Conservation (phyloP, 2,329 filamentous ascomycete genomes). For the Xylariaceae sp. region DNA sequence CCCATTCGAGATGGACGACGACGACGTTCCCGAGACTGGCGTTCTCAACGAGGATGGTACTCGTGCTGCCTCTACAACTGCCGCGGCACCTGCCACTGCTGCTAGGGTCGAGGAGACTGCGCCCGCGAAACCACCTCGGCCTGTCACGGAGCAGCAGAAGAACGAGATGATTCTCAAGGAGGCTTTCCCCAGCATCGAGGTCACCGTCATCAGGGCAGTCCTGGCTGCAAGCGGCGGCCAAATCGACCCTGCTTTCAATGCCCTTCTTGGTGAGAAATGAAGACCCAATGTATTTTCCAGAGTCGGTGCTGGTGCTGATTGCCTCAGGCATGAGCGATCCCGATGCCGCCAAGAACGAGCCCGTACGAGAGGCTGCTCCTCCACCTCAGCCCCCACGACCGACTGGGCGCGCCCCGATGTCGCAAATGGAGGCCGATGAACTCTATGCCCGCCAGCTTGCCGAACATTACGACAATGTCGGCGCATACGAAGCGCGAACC, state of each 20-base stretch:
- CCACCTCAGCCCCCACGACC: slow-evolving; percentile 77
- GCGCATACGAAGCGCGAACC: slow-evolving; percentile 50
- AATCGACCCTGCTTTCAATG: slow-evolving; percentile 92
- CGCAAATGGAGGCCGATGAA: slow-evolving; percentile 85
- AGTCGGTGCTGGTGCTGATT: slow-evolving; percentile 8
- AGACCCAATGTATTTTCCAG: neutral
- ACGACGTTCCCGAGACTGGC: slow-evolving; percentile 57
- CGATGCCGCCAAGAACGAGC: slow-evolving; percentile 50
- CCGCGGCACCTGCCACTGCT: slow-evolving; percentile 18
- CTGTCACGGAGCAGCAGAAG: slow-evolving; percentile 72
- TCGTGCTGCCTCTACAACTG: slow-evolving; percentile 18
- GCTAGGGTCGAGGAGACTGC: slow-evolving; percentile 28
- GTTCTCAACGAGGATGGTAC: slow-evolving; percentile 36
- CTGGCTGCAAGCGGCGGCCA: slow-evolving; percentile 77
- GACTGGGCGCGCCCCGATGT: slow-evolving; percentile 52
- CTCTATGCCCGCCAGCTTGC: slow-evolving; percentile 86
- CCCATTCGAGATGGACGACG: slow-evolving; percentile 62
- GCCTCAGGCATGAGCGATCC: slow-evolving; percentile 68
- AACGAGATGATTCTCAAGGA: slow-evolving; percentile 85
- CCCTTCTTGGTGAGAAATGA: slow-evolving; percentile 62
- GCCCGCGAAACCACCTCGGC: slow-evolving; percentile 79
- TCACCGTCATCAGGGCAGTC: slow-evolving; percentile 76
- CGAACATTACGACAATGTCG: slow-evolving; percentile 71
- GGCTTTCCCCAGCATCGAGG: slow-evolving; percentile 82
- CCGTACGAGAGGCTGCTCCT: slow-evolving; percentile 50